Evolutionary conservation across 1,139 yeast species (phyloP).

Genomic region (Zygotorulaspora mrakii): DNA sequence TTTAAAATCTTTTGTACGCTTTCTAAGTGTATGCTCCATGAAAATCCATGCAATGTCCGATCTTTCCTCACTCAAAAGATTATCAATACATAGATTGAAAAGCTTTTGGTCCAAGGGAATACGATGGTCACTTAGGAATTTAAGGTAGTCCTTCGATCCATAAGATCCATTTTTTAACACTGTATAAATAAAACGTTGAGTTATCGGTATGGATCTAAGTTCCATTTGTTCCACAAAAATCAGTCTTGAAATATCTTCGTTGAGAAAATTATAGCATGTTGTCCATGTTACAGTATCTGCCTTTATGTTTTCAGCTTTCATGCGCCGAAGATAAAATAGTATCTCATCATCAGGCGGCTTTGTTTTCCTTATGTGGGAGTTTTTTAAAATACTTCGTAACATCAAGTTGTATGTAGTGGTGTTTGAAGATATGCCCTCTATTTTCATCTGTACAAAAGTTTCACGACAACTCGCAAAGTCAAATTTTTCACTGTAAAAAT

Average conservation of each 20-base stretch:
- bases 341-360: slow-evolving; percentile 35
- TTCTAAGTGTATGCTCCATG: slow-evolving; percentile 17
- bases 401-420: slow-evolving; percentile 45
- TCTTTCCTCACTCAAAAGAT: slow-evolving; percentile 29
- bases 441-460: slow-evolving; percentile 40
- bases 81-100: slow-evolving; percentile 28
- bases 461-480: slow-evolving; percentile 45
- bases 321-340: slow-evolving; percentile 36
- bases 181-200: slow-evolving; percentile 22
- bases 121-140: slow-evolving; percentile 24
- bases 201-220: slow-evolving; percentile 28
- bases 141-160: slow-evolving; percentile 17
- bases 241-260: slow-evolving; percentile 32
- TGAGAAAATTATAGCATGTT: slow-evolving; percentile 31
- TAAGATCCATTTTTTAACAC: slow-evolving; percentile 19
- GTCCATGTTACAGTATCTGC: slow-evolving; percentile 44
- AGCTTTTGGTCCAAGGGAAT: slow-evolving; percentile 29
- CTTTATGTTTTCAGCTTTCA: slow-evolving; percentile 33
- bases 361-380: slow-evolving; percentile 32
- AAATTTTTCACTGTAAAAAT: slow-evolving; percentile 39
- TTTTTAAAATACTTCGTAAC: slow-evolving; percentile 31
- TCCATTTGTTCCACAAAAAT: slow-evolving; percentile 32
- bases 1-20: slow-evolving; percentile 12
- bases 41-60: slow-evolving; percentile 33
- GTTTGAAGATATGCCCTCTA: slow-evolving; percentile 39